phyloP scores from a whole-genome alignment of 2,329 filamentous ascomycete genomes.

The Hirsutella minnesotensis region DNA sequence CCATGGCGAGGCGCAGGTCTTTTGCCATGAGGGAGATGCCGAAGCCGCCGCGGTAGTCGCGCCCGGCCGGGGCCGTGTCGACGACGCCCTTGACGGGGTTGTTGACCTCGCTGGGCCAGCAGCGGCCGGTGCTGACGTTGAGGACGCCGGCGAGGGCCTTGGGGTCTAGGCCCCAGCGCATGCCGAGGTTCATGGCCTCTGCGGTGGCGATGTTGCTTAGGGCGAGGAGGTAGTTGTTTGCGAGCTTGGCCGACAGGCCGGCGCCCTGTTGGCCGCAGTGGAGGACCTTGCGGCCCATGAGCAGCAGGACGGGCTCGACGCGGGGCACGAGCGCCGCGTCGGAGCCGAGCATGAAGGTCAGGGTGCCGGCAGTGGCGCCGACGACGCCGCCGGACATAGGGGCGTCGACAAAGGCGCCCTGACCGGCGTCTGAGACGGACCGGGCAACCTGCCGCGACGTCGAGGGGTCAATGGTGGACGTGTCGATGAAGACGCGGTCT shows the following conservation, averaged over 20 bases:
- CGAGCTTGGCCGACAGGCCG: conserved; percentile 82
- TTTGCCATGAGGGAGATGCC: conserved; percentile 71
- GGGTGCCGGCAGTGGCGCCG: conserved; percentile 71
- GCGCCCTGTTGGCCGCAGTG: conserved; percentile 78
- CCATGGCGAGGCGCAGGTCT: conserved; percentile 60
- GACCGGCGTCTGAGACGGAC: conserved; percentile 48
- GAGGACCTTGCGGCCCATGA: conserved; percentile 79
- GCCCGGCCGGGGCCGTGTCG: conserved; percentile 59
- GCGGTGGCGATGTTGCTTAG: conserved; percentile 74
- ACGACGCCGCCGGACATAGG: conserved; percentile 97
- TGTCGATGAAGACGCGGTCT: conserved; percentile 81
- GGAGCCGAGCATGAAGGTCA: conserved; percentile 93
- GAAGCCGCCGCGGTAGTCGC: conserved; percentile 70
- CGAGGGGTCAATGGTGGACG: conserved; percentile 87
- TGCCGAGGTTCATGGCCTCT: conserved; percentile 55
- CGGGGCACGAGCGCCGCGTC: conserved; percentile 47
- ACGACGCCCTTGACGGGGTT: conserved; percentile 86
- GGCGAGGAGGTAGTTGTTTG: conserved; percentile 93
- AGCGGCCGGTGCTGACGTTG: conserved; percentile 86
- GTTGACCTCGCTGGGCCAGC: conserved; percentile 93
- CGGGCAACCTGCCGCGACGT: conserved; percentile 70
- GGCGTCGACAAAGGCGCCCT: conserved; percentile 79
- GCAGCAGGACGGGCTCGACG: conserved; percentile 56
- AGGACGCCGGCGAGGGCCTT: conserved; percentile 69
- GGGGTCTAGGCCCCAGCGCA: conserved; percentile 47